A percentile compares a stretch with the other conserved stretches of the same genome.
phyloP scores from a whole-genome alignment of 1,284 basidiomycete genomes.

The Malassezia nana region DNA sequence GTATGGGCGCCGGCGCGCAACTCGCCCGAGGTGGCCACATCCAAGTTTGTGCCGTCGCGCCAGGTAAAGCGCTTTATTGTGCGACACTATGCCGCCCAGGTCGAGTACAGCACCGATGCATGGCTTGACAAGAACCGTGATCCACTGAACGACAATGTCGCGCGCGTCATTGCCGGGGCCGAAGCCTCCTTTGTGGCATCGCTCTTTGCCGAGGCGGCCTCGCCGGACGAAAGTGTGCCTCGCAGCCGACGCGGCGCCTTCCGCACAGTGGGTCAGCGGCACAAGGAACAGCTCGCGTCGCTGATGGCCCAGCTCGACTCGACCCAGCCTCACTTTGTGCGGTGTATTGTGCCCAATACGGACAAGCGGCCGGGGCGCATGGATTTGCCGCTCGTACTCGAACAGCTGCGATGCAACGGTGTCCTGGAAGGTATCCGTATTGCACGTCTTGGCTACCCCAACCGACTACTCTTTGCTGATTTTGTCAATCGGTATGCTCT shows the following conservation, averaged over 20 bases:
- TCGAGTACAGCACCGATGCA: constrained; percentile 88
- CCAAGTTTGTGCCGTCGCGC: constrained; percentile 74
- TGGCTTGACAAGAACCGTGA: constrained; percentile 99
- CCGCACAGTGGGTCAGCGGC: constrained; percentile 85
- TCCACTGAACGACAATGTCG: constrained; percentile 91
- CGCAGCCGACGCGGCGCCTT: constrained; percentile 94
- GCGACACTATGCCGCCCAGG: constrained; percentile 90
- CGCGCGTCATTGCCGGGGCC: constrained; percentile 74
- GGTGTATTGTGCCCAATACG: constrained; percentile 92
- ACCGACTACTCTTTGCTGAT: constrained; percentile 89
- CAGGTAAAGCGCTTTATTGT: constrained; percentile 90
- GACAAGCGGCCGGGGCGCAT: constrained; percentile 85
- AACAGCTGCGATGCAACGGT: constrained; percentile 96
- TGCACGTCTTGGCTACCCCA: constrained; percentile 92
- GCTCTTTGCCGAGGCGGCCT: constrained; percentile 73
- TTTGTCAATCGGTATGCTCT: constrained; percentile 96
- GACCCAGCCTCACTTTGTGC: constrained; percentile 95
- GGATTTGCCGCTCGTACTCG: constrained; percentile 86
- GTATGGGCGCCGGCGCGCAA: constrained; percentile 32
- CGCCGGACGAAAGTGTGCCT: constrained; percentile 55
- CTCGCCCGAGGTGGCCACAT: constrained; percentile 31
- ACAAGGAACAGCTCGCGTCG: constrained; percentile 87
- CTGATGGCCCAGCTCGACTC: constrained; percentile 83
- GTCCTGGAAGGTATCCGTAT: constrained; percentile 98
- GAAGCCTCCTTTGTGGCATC: constrained; percentile 69